Percentiles rank a stretch among this genome's conserved stretches.
These are phyloP conservation scores for Pseudogymnoascus sp. DNA, from an alignment of 2,329 filamentous ascomycete genomes.

Conservation along the genomic window DNA sequence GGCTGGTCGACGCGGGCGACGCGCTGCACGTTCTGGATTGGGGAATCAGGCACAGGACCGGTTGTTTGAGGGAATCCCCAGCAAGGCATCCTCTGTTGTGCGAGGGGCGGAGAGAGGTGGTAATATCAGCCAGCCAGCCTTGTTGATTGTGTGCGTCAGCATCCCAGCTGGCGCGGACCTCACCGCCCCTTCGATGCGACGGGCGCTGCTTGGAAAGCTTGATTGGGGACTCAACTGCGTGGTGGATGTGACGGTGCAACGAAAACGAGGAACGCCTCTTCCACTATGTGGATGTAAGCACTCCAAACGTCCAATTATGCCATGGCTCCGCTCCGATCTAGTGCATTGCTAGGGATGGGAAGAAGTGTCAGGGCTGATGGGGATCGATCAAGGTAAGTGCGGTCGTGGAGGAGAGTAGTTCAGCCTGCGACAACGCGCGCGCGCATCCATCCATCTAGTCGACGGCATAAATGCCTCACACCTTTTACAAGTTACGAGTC, in stretches of 20 bases:
- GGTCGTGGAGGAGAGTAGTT: background rate
- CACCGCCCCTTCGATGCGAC: background rate
- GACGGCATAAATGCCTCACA: conserved; percentile 2
- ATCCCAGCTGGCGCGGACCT: background rate
- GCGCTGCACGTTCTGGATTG: background rate
- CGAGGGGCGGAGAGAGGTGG: background rate
- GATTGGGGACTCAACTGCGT: background rate
- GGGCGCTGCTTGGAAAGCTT: background rate
- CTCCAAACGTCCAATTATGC: too few species aligned
- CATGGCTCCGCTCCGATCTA: background rate
- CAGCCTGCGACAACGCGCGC: background rate
- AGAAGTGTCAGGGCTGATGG: background rate
- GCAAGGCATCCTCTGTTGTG: background rate
- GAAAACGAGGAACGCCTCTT: background rate
- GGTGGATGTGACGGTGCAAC: background rate
- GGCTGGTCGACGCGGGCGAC: too few species aligned
- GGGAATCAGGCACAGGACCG: background rate
- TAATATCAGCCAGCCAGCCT: background rate
- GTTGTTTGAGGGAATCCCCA: background rate
- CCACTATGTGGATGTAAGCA: too few species aligned
- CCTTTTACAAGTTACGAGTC: background rate
- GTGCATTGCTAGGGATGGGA: background rate
- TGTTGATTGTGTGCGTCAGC: background rate
- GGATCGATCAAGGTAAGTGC: background rate
- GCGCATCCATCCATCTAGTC: background rate